Evolutionary conservation across 1,139 yeast genomes (phyloP), one percentile per base, ranked within the genome.

Genomic region (Blastobotrys elegans): DNA sequence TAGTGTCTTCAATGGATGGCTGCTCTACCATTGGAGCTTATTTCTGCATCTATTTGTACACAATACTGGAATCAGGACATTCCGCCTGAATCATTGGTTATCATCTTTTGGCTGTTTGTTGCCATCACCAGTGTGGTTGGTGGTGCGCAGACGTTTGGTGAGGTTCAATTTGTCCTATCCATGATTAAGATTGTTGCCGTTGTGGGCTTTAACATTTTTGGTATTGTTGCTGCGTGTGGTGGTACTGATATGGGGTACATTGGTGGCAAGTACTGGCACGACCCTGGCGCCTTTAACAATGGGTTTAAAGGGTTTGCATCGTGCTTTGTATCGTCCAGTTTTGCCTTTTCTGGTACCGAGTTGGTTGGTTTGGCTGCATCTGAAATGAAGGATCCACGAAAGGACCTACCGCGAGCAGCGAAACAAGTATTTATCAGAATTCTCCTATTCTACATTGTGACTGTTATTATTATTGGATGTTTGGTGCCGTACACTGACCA

Each of bases 261-360:
- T 48, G 94, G 94, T 29, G 80, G 73, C 18, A 69, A 64, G 53
- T 75, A 79, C 65, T 83, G 86, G 86, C 72, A 73, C 51, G 58
- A 71, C 49, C 85, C 86, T 1, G 88, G 87, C 35, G 77, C 87
- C 3, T 80, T 74, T 69, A 76, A 71, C 51, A 69, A 68, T 74
- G 89, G 71, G 51, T 85, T 77, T 71, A 85, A 86, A 63, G 96
- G 96, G 57, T 43, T 43, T 31, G 40, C 41, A 13, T 17, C 41
- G 14, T n/a, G 24, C 18, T 43, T 43, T 36, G 46, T 43, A 3
- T 18, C 46, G 7, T 29, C 36, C 21, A 29, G 37, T 43, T 88
- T 87, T 67, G 80, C 95, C 2, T 84, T 84, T 59, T 89, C 89
- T 48, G 92, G 92, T 57, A 78, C 84, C 49, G 95, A 86, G 68